Percentiles rank a stretch among this genome's conserved stretches.
Evolutionary conservation across 202 grass and related monocot species (phyloP).

Genomic region (Zoysia matrella): DNA sequence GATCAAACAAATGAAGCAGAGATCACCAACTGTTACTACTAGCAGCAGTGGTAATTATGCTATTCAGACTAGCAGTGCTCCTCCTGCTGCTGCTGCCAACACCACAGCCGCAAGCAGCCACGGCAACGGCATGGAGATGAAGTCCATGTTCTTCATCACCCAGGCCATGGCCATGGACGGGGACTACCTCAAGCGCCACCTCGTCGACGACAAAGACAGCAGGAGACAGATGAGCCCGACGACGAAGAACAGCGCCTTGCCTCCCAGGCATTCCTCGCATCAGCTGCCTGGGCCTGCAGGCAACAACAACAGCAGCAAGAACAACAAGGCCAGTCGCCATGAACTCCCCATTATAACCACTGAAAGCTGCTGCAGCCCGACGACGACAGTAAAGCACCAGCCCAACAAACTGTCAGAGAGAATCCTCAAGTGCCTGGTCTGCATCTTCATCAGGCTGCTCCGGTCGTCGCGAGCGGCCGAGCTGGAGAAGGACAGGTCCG

Average conservation of each 20-base stretch:
- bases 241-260: background rate
- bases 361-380: background rate
- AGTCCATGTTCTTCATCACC: constrained; percentile 93
- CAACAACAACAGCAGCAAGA: background rate
- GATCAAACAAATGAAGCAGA: constrained; percentile 54
- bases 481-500: constrained; percentile 55
- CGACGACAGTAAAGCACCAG: background rate
- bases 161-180: constrained; percentile 94
- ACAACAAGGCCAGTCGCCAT: background rate
- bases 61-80: too few relatives aligned
- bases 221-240: too few relatives aligned
- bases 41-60: too few relatives aligned
- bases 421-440: constrained; percentile 82
- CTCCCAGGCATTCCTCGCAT: constrained; percentile 36
- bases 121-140: constrained; percentile 48
- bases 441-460: constrained; percentile 86
- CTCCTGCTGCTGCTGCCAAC: background rate
- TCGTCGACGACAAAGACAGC: constrained; percentile 36
- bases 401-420: constrained; percentile 96
- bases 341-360: background rate
- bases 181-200: constrained; percentile 59
- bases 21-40: too few relatives aligned
- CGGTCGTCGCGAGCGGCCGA: constrained; percentile 64
- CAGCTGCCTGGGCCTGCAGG: background rate
- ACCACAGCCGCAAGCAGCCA: background rate